Evolutionary conservation across 441 rosid species (phyloP).

Genomic region (Gossypium lobatum): DNA sequence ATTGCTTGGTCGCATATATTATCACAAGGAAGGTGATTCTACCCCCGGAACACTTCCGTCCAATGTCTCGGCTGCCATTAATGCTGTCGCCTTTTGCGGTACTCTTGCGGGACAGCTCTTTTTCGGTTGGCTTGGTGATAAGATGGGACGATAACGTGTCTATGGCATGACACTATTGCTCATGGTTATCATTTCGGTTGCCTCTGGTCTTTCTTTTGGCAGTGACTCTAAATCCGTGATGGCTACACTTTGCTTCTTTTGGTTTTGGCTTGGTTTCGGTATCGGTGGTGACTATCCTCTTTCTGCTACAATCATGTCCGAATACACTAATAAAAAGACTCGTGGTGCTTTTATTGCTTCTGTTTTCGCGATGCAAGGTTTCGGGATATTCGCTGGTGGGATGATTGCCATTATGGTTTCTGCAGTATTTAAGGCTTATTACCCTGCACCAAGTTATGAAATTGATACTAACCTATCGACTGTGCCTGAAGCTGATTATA

Average conservation of each 20-base stretch:
- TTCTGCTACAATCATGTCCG: conserved; percentile 66
- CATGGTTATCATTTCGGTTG: conserved; percentile 41
- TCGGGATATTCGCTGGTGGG: conserved; percentile 47
- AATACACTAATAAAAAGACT: conserved; percentile 49
- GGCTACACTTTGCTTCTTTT: conserved; percentile 46
- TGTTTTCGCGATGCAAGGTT: conserved; percentile 56
- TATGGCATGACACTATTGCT: conserved; percentile 49
- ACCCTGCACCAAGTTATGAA: conserved; percentile 28
- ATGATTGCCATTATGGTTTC: conserved; percentile 31
- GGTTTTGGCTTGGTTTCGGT: conserved; percentile 57
- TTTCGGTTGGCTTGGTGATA: conserved; percentile 59
- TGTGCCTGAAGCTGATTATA: conserved; percentile 36
- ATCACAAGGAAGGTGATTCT: conserved; percentile 32
- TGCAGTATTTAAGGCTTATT: conserved; percentile 21
- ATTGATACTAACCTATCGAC: conserved; percentile 28
- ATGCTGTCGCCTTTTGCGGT: conserved; percentile 51
- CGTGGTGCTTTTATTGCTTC: conserved; percentile 48
- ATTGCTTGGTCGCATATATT: conserved; percentile 51
- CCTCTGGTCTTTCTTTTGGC: conserved; percentile 47
- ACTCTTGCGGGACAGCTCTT: conserved; percentile 51
- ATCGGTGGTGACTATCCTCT: conserved; percentile 60
- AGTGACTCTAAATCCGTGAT: conserved; percentile 28
- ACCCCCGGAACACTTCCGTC: conserved; percentile 41
- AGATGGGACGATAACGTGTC: conserved; percentile 41
- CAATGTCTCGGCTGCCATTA: conserved; percentile 37